Percentiles rank a stretch among this genome's conserved stretches.
Conservation (phyloP, 1,284 basidiomycete species). For the Ustilago loliicola region DNA sequence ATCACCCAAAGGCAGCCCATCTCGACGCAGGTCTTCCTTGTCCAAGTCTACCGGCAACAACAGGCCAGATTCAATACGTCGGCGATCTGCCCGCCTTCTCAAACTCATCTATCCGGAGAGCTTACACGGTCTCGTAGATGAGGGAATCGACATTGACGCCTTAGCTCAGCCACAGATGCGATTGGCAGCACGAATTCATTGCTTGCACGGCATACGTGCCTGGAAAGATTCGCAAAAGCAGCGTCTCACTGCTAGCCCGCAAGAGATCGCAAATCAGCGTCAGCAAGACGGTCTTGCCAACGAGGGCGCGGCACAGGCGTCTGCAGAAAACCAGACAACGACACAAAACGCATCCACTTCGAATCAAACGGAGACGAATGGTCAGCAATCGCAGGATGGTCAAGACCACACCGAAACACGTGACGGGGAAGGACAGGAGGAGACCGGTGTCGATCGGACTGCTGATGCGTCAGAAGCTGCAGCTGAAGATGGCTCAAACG, state of each 20-base stretch:
- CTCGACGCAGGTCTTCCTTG: conserved; percentile 18
- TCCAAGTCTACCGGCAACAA: conserved; percentile 17
- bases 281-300: conserved; percentile 25
- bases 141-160: conserved; percentile 38
- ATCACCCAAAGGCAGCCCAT: conserved; percentile 13
- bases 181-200: conserved; percentile 46
- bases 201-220: conserved; percentile 46
- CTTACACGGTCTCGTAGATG: conserved; percentile 36
- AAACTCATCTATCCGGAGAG: conserved; percentile 42
- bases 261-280: conserved; percentile 39
- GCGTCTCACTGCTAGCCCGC: conserved; percentile 40
- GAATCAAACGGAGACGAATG: not conserved
- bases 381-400: not conserved
- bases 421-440: not conserved
- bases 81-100: conserved; percentile 41
- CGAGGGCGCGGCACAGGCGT: conserved; percentile 23
- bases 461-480: not conserved
- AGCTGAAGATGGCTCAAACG: not conserved
- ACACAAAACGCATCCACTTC: not conserved
- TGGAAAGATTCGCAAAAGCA: conserved; percentile 49
- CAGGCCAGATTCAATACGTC: conserved; percentile 32
- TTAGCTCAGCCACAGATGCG: conserved; percentile 31
- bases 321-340: not conserved
- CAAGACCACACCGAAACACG: not conserved
- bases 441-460: not conserved